Base-by-base conservation (phyloP, 2,329 filamentous ascomycete species). In the Apiospora sp. region DNA sequence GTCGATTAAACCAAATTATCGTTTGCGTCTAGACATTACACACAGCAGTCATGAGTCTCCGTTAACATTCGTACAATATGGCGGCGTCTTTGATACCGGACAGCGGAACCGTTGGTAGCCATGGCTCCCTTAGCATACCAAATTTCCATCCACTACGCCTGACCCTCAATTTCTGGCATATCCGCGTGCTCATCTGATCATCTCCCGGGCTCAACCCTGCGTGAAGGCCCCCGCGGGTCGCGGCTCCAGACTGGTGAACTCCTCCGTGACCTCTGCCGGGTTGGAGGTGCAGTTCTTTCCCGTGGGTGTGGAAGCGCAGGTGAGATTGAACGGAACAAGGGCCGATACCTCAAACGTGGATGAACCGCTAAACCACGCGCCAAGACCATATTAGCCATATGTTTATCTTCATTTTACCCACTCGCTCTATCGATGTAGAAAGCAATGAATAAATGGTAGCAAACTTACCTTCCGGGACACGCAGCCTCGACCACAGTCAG, bases 401-500 rank as follows among this genome's bases (percentile, higher is more conserved):
- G 10, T n/a, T 64, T 13, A 1, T 13, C 10, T 64, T 13, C 34
- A 6, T 41, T 61, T 22, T 22, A 19, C 43, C 19, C 30, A 0
- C 19, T 3, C 19, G 13, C 58, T 61, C 58, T 12, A 22, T 30
- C 27, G 58, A 3, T 8, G 2, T 16, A 4, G 54, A 34, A 13
- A 5, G 10, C 8, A 13, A 24, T 14, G 4, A 8, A 13, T 4
- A 10, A 37, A 22, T 19, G 3, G 43, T 10, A 37, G 8, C 10
- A 49, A 43, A 46, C 77, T 74, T 51, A 80, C 80, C 71, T 77
- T 61, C 73, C 76, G n/a, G 78, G 74, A 58, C 80, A 81, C 1
- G 75, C 78, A 68, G 48, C 69, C 69, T 81, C 80, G 34, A 77
- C 74, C 37, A 81, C 13, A 22, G 78, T 79, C 46, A 81, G 68